Evolutionary conservation across 768 basidiomycete genomes (phyloP).

Genomic region (Pleurotus tuber-regium): DNA sequence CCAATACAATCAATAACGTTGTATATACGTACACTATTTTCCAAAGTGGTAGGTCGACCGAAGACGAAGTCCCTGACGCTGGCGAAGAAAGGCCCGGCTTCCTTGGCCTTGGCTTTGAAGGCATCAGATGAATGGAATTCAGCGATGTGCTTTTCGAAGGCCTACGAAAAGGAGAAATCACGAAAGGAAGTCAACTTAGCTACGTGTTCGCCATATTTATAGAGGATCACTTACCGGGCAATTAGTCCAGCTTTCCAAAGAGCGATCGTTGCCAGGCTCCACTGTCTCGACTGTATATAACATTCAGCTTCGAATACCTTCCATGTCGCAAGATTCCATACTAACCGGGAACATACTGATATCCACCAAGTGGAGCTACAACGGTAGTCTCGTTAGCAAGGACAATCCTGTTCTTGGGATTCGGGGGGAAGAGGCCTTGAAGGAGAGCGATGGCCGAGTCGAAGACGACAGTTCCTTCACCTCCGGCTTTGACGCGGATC

Average conservation of each 20-base stretch:
- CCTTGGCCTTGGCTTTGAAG: conserved; percentile 60
- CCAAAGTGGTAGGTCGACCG: conserved; percentile 61
- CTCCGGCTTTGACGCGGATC: conserved; percentile 78
- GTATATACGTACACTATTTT: conserved; percentile 57
- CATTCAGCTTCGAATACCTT: background rate
- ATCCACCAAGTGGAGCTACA: conserved; percentile 73
- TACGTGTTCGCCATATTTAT: no score
- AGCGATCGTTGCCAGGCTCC: conserved; percentile 78
- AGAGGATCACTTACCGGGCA: conserved; percentile 37
- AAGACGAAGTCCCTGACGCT: conserved; percentile 69
- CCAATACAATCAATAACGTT: background rate
- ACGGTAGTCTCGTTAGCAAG: conserved; percentile 79
- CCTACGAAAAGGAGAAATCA: conserved; percentile 29
- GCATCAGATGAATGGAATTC: conserved; percentile 58
- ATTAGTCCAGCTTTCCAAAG: conserved; percentile 76
- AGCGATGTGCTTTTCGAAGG: conserved; percentile 63
- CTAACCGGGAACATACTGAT: conserved; percentile 82
- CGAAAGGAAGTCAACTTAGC: background rate
- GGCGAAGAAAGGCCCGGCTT: conserved; percentile 64
- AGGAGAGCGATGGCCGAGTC: conserved; percentile 83
- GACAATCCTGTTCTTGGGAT: conserved; percentile 61
- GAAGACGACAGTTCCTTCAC: conserved; percentile 83
- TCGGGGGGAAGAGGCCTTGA: conserved; percentile 88
- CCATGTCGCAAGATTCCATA: conserved; percentile 8
- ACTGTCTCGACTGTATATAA: conserved; percentile 68